phyloP scores from a whole-genome alignment of 208 protist species.

The Trypanosoma caninum region DNA sequence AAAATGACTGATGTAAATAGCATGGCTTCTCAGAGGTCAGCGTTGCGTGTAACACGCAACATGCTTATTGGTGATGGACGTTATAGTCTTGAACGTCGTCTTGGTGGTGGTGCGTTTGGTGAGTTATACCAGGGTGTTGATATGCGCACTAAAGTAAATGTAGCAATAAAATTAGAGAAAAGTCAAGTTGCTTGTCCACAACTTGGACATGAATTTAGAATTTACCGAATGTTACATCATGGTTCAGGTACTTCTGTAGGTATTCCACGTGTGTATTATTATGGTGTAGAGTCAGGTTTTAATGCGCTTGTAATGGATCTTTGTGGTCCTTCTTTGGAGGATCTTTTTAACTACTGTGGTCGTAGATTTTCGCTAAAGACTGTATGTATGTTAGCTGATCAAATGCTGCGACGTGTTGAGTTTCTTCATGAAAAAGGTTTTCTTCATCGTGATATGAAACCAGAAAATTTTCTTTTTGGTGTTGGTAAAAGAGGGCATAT shows the following conservation, averaged over 20 bases:
- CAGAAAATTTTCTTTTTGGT: constrained; percentile 90
- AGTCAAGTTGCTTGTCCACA: constrained; percentile 91
- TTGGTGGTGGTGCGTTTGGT: constrained; percentile 98
- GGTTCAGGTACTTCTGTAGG: constrained; percentile 39
- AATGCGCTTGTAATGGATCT: constrained; percentile 95
- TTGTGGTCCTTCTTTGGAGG: constrained; percentile 86
- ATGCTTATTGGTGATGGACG: constrained; percentile 54
- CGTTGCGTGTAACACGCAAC: neutral
- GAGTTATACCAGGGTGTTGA: constrained; percentile 96
- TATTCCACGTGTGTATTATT: constrained; percentile 96
- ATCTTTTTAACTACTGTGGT: constrained; percentile 91
- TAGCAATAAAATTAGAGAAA: constrained; percentile 91
- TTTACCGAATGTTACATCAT: constrained; percentile 81
- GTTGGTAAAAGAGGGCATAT: constrained; percentile 52
- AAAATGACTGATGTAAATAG: too few relatives aligned
- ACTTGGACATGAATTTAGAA: constrained; percentile 96
- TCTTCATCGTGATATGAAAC: constrained; percentile 90
- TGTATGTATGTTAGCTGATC: constrained; percentile 99
- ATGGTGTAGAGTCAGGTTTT: constrained; percentile 95
- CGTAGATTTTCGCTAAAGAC: constrained; percentile 98
- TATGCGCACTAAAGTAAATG: constrained; percentile 31
- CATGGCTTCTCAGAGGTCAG: neutral
- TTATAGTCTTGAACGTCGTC: constrained; percentile 51
- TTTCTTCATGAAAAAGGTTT: constrained; percentile 83
- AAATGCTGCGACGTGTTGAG: constrained; percentile 92